These are phyloP conservation scores for Venturia asperata DNA, from an alignment of 2,329 filamentous ascomycete species.

Conservation along the genomic window DNA sequence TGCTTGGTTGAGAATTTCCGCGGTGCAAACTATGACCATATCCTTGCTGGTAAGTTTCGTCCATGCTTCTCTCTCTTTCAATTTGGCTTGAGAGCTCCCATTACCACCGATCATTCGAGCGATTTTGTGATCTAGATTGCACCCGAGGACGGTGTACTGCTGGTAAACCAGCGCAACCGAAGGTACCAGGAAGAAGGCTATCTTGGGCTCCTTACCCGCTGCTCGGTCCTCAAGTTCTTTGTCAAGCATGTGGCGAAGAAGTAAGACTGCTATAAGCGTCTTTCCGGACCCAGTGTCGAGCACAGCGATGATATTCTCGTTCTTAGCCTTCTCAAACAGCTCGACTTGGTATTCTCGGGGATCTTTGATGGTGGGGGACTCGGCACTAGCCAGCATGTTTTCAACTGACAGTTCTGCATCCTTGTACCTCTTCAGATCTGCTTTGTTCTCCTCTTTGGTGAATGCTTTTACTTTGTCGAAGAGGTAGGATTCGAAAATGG, in stretches of 20 bases:
- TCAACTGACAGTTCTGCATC: slow-evolving; percentile 47
- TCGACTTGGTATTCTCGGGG: slow-evolving; percentile 89
- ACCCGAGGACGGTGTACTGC: slow-evolving; percentile 72
- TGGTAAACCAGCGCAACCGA: slow-evolving; percentile 88
- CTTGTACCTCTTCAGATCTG: slow-evolving; percentile 13
- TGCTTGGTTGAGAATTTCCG: slow-evolving; percentile 73
- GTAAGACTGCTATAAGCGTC: slow-evolving; percentile 85
- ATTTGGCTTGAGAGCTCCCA: slow-evolving; percentile 35
- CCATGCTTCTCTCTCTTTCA: slow-evolving; percentile 58
- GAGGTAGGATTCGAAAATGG: slow-evolving; percentile 37
- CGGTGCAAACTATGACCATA: slow-evolving; percentile 88
- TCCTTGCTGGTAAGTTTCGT: slow-evolving; percentile 51
- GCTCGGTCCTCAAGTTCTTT: slow-evolving; percentile 66
- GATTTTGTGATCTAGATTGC: slow-evolving; percentile 71
- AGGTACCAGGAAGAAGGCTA: slow-evolving; percentile 83
- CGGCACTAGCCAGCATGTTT: slow-evolving; percentile 48
- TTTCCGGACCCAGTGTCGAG: slow-evolving; percentile 94
- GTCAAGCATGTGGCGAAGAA: slow-evolving; percentile 69
- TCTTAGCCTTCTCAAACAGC: slow-evolving; percentile 79
- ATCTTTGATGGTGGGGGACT: slow-evolving; percentile 58
- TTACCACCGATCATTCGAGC: slow-evolving; percentile 52
- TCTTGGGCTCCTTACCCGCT: slow-evolving; percentile 51
- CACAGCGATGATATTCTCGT: slow-evolving; percentile 83
- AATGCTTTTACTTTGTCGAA: slow-evolving; percentile 38
- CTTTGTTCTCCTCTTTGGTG: slow-evolving; percentile 10